phyloP scores from a whole-genome alignment of 805 yeast genomes.

The Ascoidea tarda region DNA sequence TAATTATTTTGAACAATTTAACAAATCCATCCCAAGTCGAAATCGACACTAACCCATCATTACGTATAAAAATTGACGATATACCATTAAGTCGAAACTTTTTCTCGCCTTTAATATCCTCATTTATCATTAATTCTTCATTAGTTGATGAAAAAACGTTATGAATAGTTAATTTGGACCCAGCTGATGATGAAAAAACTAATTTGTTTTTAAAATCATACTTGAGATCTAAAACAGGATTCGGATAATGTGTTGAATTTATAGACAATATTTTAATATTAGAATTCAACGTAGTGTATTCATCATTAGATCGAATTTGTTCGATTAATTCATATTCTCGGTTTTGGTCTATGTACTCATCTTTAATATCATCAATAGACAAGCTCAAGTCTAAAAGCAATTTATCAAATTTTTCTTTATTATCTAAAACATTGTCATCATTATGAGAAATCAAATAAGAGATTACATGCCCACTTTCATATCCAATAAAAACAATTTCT shows the following conservation, averaged over 20 bases:
- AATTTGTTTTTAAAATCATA: constrained; percentile 14
- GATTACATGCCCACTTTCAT: constrained; percentile 56
- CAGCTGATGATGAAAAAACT: constrained; percentile 33
- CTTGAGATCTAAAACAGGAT: constrained; percentile 35
- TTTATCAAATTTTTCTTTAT: neutral
- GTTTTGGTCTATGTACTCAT: constrained; percentile 7
- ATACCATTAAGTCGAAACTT: constrained; percentile 25
- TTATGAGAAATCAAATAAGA: constrained; percentile 14
- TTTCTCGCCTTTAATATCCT: neutral
- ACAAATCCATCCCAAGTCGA: constrained; percentile 40
- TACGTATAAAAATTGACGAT: constrained; percentile 13
- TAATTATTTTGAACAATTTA: constrained; percentile 18
- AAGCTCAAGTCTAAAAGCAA: neutral
- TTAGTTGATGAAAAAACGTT: constrained; percentile 1
- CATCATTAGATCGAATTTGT: constrained; percentile 2
- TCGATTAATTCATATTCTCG: neutral
- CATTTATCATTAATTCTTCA: constrained; percentile 4
- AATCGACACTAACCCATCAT: constrained; percentile 18
- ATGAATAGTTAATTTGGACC: constrained; percentile 24
- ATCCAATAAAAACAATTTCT: constrained; percentile 36
- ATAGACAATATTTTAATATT: constrained; percentile 11
- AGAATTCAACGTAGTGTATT: constrained; percentile 6
- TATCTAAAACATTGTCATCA: neutral
- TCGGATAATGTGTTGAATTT: constrained; percentile 30
- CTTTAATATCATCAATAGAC: constrained; percentile 15